phyloP scores from a whole-genome alignment of 2,329 filamentous ascomycete species.

The Exophiala mesophila region DNA sequence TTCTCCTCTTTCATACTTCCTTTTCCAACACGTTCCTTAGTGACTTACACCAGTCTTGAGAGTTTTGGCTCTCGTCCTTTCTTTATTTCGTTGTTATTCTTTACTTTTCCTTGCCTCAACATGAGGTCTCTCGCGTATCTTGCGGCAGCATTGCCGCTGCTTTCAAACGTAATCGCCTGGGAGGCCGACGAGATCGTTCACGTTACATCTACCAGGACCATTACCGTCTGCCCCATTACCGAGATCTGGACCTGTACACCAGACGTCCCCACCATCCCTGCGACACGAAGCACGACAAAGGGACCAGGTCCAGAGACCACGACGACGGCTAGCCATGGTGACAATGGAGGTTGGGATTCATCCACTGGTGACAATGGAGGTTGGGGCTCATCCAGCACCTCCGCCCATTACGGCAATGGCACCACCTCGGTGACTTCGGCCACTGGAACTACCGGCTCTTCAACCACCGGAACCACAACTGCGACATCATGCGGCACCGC shows the following conservation, averaged over 20 bases:
- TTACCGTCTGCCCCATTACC: constrained; percentile 24
- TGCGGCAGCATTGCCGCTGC: constrained; percentile 19
- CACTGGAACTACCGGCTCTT: constrained; percentile 1
- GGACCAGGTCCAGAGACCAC: not conserved
- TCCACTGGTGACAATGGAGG: not conserved
- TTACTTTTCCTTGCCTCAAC: constrained; percentile 8
- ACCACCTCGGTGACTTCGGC: not conserved
- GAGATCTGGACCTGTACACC: constrained; percentile 17
- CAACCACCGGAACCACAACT: constrained; percentile 8
- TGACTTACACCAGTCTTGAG: constrained; percentile 14
- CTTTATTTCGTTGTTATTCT: constrained; percentile 23
- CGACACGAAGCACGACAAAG: not conserved
- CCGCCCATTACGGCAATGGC: not conserved
- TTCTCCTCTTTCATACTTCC: not conserved
- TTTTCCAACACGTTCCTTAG: constrained; percentile 4
- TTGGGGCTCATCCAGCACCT: not conserved
- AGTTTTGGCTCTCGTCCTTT: constrained; percentile 26
- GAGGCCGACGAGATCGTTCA: constrained; percentile 18
- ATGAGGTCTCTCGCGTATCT: constrained; percentile 24
- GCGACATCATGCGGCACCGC: constrained; percentile 1
- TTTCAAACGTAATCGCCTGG: constrained; percentile 6
- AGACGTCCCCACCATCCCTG: constrained; percentile 10
- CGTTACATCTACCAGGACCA: constrained; percentile 17
- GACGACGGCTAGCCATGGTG: not conserved
- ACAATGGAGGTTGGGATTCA: not conserved